Conservation (phyloP, 495 filamentous ascomycete species). For the Aspergillus cavernicola region DNA sequence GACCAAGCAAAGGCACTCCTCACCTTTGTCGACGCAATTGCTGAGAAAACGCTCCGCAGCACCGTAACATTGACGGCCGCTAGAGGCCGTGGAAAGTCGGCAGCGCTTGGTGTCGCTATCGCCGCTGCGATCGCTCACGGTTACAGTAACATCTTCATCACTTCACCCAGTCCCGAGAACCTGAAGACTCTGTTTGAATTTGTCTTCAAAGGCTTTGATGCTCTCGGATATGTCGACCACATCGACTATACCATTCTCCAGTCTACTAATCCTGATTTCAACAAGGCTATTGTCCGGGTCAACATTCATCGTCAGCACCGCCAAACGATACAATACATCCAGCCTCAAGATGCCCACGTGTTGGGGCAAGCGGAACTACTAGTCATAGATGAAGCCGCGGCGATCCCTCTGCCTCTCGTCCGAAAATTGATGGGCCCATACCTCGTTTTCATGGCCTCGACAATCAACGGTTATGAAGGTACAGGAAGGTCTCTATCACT, state of each 20-base stretch:
- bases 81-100: slow-evolving; percentile 95
- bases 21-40: slow-evolving; percentile 93
- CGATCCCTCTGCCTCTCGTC: slow-evolving; percentile 90
- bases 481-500: slow-evolving; percentile 92
- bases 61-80: slow-evolving; percentile 93
- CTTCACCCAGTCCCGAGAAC: slow-evolving; percentile 96
- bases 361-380: slow-evolving; percentile 93
- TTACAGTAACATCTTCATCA: slow-evolving; percentile 99
- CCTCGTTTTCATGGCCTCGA: slow-evolving; percentile 98
- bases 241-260: slow-evolving; percentile 97
- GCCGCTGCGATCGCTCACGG: slow-evolving; percentile 92
- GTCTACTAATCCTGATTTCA: slow-evolving; percentile 97
- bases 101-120: slow-evolving; percentile 88
- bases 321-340: slow-evolving; percentile 98
- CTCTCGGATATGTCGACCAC: slow-evolving; percentile 87
- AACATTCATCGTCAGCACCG: slow-evolving; percentile 94
- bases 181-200: slow-evolving; percentile 98
- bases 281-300: slow-evolving; percentile 96
- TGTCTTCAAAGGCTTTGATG: slow-evolving; percentile 97
- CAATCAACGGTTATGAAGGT: slow-evolving; percentile 98
- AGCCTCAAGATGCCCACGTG: slow-evolving; percentile 91
- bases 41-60: slow-evolving; percentile 90
- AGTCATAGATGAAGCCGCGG: slow-evolving; percentile 97
- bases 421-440: slow-evolving; percentile 97
- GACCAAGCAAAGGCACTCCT: slow-evolving; percentile 95